phyloP scores from a whole-genome alignment of 345 rosid species.

The Heritiera littoralis region DNA sequence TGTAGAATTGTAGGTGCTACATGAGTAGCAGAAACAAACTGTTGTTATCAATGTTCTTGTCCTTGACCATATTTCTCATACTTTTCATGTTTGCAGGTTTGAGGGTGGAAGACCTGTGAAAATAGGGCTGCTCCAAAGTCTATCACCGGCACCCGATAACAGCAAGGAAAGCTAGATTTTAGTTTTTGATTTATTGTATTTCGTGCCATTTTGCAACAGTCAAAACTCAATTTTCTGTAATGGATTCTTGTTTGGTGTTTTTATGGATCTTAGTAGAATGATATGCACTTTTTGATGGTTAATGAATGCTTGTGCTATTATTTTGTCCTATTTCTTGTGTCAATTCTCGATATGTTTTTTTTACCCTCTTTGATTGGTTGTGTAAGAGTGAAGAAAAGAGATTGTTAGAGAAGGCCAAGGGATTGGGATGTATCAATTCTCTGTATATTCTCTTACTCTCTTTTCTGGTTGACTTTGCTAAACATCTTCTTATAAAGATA shows the following conservation, averaged over 20 bases:
- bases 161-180: not conserved
- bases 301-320: not conserved
- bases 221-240: conserved; percentile 5
- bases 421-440: too few species aligned
- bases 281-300: not conserved
- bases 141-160: not conserved
- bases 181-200: not conserved
- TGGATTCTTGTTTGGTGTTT: not conserved
- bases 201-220: conserved; percentile 7
- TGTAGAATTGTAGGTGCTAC: not conserved
- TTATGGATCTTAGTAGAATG: not conserved
- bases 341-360: not conserved
- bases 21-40: not conserved
- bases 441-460: too few species aligned
- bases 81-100: conserved; percentile 56
- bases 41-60: not conserved
- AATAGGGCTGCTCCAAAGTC: not conserved
- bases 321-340: not conserved
- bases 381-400: too few species aligned
- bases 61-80: not conserved
- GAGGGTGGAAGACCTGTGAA: conserved; percentile 74
- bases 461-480: too few species aligned
- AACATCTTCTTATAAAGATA: too few species aligned
- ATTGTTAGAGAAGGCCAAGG: too few species aligned
- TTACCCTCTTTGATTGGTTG: too few species aligned